Percentiles rank a stretch among this genome's conserved stretches.
phyloP scores from a whole-genome alignment of 768 basidiomycete species.

The Clathrus columnatus region DNA sequence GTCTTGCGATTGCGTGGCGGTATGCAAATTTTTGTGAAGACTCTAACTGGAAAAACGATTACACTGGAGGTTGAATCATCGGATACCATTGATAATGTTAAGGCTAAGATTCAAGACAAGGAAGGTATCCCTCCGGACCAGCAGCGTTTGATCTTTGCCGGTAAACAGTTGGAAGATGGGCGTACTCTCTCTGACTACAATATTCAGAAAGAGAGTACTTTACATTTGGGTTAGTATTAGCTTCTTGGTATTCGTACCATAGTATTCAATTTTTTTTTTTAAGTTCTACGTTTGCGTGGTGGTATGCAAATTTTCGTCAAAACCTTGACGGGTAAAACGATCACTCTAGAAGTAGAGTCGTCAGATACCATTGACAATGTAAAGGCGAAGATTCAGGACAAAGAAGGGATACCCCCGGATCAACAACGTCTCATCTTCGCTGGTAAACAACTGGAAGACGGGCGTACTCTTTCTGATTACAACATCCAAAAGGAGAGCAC shows the following conservation, averaged over 20 bases:
- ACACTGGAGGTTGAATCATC: constrained; percentile 79
- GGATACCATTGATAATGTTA: constrained; percentile 83
- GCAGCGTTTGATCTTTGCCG: constrained; percentile 73
- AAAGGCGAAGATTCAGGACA: constrained; percentile 71
- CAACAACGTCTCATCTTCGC: constrained; percentile 84
- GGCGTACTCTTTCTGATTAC: constrained; percentile 92
- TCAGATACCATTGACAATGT: constrained; percentile 72
- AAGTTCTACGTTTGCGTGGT: constrained; percentile 35
- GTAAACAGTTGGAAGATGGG: constrained; percentile 65
- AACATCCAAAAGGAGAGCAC: constrained; percentile 94
- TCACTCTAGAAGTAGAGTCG: constrained; percentile 67
- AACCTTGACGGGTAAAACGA: constrained; percentile 48
- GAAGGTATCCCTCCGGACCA: constrained; percentile 79
- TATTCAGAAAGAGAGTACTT: constrained; percentile 54
- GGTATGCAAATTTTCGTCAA: constrained; percentile 38
- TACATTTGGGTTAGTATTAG: constrained; percentile 31
- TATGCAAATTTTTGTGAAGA: constrained; percentile 19
- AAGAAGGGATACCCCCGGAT: constrained; percentile 72
- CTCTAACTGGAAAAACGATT: constrained; percentile 33
- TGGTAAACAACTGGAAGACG: constrained; percentile 98
- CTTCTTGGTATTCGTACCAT: background rate
- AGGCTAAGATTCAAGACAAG: constrained; percentile 91
- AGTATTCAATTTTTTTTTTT: background rate
- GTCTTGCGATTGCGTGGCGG: constrained; percentile 89
- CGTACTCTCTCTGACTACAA: constrained; percentile 40